phyloP scores from a whole-genome alignment of 2,329 filamentous ascomycete species.

The Phoma sp. region DNA sequence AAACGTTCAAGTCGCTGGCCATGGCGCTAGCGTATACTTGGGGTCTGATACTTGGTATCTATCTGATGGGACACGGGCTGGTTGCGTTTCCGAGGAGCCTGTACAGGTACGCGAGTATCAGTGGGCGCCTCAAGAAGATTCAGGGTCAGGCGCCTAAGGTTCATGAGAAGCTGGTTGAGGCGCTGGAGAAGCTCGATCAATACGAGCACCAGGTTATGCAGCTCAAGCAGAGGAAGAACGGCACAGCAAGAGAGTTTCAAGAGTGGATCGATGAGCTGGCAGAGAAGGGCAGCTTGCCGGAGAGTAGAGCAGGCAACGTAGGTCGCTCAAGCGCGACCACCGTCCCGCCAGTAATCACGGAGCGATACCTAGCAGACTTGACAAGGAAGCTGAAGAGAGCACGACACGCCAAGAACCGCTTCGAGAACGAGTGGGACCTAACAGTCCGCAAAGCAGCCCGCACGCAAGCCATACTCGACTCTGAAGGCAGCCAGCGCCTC shows the following conservation, averaged over 20 bases:
- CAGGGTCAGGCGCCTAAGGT: conserved; percentile 80
- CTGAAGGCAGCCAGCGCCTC: conserved; percentile 78
- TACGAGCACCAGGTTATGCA: conserved; percentile 82
- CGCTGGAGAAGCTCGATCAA: conserved; percentile 78
- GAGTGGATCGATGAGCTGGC: conserved; percentile 97
- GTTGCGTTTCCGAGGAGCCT: conserved; percentile 87
- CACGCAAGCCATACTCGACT: conserved; percentile 83
- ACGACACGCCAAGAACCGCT: conserved; percentile 81
- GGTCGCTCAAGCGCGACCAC: conserved; percentile 47
- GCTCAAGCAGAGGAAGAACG: conserved; percentile 79
- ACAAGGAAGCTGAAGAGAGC: conserved; percentile 82
- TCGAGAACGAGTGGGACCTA: conserved; percentile 83
- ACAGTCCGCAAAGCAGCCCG: conserved; percentile 76
- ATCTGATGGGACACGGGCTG: conserved; percentile 95
- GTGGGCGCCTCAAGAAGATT: conserved; percentile 73
- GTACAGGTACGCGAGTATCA: conserved; percentile 79
- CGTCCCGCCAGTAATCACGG: conserved; percentile 84
- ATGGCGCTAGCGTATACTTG: conserved; percentile 97
- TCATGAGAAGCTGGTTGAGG: conserved; percentile 87
- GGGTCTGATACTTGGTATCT: conserved; percentile 90
- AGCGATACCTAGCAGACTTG: conserved; percentile 89
- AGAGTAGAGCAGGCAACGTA: conserved; percentile 53
- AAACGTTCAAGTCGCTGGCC: conserved; percentile 78
- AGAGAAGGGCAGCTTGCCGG: conserved; percentile 75
- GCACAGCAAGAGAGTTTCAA: conserved; percentile 74